Evolutionary conservation across 2,329 filamentous ascomycete species (phyloP), one percentile per base, ranked within the genome.

Genomic region (Ascochyta lentis): DNA sequence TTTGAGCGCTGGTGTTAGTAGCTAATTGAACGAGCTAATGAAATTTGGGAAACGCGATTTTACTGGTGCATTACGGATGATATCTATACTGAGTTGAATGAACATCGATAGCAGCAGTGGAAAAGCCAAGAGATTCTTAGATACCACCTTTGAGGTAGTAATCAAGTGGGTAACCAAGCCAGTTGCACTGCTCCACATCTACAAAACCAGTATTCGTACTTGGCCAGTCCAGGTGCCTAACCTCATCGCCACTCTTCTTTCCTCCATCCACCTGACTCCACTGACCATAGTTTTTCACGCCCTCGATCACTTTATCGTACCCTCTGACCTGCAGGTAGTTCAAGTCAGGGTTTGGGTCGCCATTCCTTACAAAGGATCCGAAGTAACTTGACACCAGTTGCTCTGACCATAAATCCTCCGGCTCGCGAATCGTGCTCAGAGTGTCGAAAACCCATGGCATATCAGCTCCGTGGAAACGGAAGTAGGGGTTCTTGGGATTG

Each of bases 381-480:
- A 84, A 86, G 56, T 83, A 83, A 0, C 74, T 76, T 0, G 74
- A 76, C 5, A 76, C 76, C 15, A 83, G 63, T 59, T 83, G 80
- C 10, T 75, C 71, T 0, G 75, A 77, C 51, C 76, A 78, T 9
- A 80, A 65, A 63, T 86, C 84, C 22, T 82, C 66, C 0, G 72
- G 76, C 53, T 86, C 83, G 8, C 84, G 77, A 51, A 81, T 71
- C 0, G 78, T 76, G 6, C 77, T 64, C 26, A 84, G 53, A 54
- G 80, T 85, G 3, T 83, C 83, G 64, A 85, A 85, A 0, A 84
- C 73, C 71, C 81, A 84, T 64, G 68, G 65, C 56, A 69, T 60
- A 35, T 87, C 84, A 0, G 83, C 80, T 15, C 83, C 85, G 63
- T 87, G 84, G 56, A 85, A 83, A 26, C 80, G 79, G 67, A 84